These are phyloP conservation scores for Pseudozyma sp. DNA, from an alignment of 1,284 basidiomycete genomes.

Conservation along the genomic window DNA sequence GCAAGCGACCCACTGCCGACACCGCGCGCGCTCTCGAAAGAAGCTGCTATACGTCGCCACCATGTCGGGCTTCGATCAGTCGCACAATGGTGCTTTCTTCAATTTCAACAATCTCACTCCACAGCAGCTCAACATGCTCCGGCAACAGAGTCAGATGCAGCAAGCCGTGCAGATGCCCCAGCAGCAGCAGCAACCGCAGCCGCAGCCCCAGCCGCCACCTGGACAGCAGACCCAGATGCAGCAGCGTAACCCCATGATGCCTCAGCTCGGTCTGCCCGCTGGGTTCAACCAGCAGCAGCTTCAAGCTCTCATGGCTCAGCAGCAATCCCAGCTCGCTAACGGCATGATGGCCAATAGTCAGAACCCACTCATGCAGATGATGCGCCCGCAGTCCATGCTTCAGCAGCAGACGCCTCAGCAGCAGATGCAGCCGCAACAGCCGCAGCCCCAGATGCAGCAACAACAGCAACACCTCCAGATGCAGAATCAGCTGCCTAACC, in stretches of 20 bases:
- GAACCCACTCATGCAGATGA: conserved; percentile 41
- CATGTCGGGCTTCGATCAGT: conserved; percentile 52
- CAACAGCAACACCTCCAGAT: conserved; percentile 32
- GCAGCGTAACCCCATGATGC: conserved; percentile 50
- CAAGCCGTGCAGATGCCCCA: conserved; percentile 41
- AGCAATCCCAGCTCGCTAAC: conserved; percentile 41
- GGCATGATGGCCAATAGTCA: conserved; percentile 38
- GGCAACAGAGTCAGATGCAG: conserved; percentile 50
- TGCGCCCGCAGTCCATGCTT: conserved; percentile 33
- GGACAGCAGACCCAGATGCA: conserved; percentile 39
- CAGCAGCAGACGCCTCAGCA: conserved; percentile 34
- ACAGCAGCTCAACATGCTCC: conserved; percentile 48
- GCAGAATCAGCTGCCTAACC: conserved; percentile 28
- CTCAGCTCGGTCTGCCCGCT: conserved; percentile 39
- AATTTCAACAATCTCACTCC: conserved; percentile 53
- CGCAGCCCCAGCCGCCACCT: conserved; percentile 28
- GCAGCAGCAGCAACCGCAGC: conserved; percentile 22
- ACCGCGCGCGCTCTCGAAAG: background rate
- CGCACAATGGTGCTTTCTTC: conserved; percentile 47
- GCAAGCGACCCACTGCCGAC: background rate
- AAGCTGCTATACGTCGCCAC: background rate
- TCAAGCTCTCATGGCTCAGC: conserved; percentile 44
- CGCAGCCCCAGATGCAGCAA: conserved; percentile 19
- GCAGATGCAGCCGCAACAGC: conserved; percentile 30
- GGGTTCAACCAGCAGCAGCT: conserved; percentile 54